phyloP scores from a whole-genome alignment of 208 protist species.

The Leishmania gerbilli region DNA sequence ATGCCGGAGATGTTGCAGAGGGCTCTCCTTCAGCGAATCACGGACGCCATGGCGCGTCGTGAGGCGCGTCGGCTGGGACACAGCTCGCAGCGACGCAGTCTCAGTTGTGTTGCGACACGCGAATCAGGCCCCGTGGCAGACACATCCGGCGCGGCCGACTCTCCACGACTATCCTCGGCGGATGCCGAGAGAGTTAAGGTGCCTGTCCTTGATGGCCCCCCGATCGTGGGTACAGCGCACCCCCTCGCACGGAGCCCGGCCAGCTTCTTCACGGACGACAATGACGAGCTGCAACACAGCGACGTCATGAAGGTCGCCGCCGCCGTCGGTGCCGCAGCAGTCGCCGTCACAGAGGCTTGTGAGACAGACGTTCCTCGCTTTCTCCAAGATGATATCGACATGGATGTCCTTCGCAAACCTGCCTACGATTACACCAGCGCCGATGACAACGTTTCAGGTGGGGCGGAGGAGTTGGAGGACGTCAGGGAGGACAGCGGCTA shows the following conservation, averaged over 20 bases:
- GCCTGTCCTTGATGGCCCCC: background rate
- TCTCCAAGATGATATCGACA: background rate
- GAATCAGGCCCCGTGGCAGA: background rate
- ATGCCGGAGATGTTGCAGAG: conserved; percentile 12
- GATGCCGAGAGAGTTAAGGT: background rate
- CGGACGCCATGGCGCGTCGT: conserved; percentile 16
- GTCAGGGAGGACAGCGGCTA: background rate
- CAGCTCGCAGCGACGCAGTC: background rate
- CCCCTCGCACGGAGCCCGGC: background rate
- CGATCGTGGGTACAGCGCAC: no score
- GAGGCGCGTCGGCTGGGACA: conserved; percentile 6
- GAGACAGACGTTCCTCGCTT: background rate
- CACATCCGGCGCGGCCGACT: background rate
- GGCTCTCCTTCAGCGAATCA: conserved; percentile 15
- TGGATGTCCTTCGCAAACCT: background rate
- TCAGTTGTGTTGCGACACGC: background rate
- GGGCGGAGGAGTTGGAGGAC: background rate
- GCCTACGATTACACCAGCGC: background rate
- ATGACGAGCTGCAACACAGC: background rate
- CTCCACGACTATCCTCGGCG: background rate
- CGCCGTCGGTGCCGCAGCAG: background rate
- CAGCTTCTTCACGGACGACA: background rate
- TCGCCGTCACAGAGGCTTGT: background rate
- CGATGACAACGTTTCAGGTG: background rate
- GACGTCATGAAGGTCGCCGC: background rate